A percentile compares a stretch with the other conserved stretches of the same genome.
Conservation (phyloP, 345 rosid species). For the Cochlearia excelsa region DNA sequence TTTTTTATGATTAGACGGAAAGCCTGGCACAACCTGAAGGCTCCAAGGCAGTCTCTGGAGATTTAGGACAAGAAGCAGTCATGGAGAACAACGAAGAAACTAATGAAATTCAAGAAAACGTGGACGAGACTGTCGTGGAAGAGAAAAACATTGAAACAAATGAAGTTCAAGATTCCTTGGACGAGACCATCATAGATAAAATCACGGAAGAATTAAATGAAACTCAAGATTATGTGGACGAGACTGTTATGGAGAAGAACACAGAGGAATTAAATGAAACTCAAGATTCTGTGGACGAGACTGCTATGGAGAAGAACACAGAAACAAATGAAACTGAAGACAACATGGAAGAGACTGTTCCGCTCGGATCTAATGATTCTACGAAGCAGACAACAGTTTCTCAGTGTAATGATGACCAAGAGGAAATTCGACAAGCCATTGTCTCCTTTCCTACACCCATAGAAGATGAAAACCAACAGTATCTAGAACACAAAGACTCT, state of each 20-base stretch:
- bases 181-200: slow-evolving; percentile 30
- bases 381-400: slow-evolving; percentile 25
- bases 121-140: slow-evolving; percentile 26
- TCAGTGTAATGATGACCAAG: slow-evolving; percentile 12
- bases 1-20: slow-evolving; percentile 42
- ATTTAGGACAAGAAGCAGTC: slow-evolving; percentile 39
- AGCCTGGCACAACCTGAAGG: slow-evolving; percentile 32
- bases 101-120: background rate
- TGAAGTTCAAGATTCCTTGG: slow-evolving; percentile 8
- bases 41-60: slow-evolving; percentile 35
- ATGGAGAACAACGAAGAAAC: slow-evolving; percentile 1
- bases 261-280: background rate
- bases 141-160: background rate
- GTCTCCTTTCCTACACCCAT: background rate
- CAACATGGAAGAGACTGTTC: slow-evolving; percentile 28
- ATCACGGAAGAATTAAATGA: slow-evolving; percentile 18
- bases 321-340: slow-evolving; percentile 33
- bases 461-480: slow-evolving; percentile 22
- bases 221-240: slow-evolving; percentile 32
- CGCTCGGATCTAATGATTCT: slow-evolving; percentile 22
- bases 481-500: slow-evolving; percentile 12
- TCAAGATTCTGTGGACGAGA: slow-evolving; percentile 2
- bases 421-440: slow-evolving; percentile 32
- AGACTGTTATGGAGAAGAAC: slow-evolving; percentile 8
- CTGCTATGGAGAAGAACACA: slow-evolving; percentile 4